Conservation (phyloP, 2,329 filamentous ascomycete species). For the Xylaria sp. region DNA sequence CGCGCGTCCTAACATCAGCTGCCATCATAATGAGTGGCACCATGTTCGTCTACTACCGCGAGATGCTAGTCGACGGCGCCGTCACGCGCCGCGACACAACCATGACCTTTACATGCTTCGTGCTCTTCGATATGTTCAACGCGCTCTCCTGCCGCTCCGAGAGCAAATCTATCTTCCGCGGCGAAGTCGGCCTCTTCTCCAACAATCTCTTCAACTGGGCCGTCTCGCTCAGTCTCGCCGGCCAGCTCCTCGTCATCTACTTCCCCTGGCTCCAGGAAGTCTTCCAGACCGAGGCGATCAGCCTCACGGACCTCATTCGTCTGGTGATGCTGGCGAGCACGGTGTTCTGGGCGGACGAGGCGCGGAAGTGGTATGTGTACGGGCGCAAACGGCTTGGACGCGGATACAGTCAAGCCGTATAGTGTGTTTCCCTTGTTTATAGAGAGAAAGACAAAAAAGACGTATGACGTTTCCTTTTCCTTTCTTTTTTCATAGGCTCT, state of each 20-base stretch:
- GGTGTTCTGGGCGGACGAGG: constrained; percentile 94
- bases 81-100: constrained; percentile 94
- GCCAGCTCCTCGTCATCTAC: constrained; percentile 89
- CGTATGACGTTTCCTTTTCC: background rate
- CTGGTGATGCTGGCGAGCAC: constrained; percentile 73
- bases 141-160: constrained; percentile 89
- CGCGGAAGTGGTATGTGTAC: constrained; percentile 70
- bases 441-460: constrained; percentile 5
- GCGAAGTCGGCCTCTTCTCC: constrained; percentile 75
- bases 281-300: constrained; percentile 89
- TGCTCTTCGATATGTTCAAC: constrained; percentile 99
- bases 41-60: constrained; percentile 81
- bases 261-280: constrained; percentile 88
- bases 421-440: constrained; percentile 17
- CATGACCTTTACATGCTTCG: constrained; percentile 99
- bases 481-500: background rate
- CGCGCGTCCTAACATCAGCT: constrained; percentile 81
- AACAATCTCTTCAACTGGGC: constrained; percentile 98
- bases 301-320: constrained; percentile 65
- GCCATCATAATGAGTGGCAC: constrained; percentile 89
- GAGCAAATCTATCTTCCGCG: constrained; percentile 78
- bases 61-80: constrained; percentile 78
- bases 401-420: constrained; percentile 63
- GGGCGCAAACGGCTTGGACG: constrained; percentile 51
- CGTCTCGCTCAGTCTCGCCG: constrained; percentile 75